These are phyloP conservation scores for Brassica balearica DNA, from an alignment of 441 rosid species.

Conservation along the genomic window DNA sequence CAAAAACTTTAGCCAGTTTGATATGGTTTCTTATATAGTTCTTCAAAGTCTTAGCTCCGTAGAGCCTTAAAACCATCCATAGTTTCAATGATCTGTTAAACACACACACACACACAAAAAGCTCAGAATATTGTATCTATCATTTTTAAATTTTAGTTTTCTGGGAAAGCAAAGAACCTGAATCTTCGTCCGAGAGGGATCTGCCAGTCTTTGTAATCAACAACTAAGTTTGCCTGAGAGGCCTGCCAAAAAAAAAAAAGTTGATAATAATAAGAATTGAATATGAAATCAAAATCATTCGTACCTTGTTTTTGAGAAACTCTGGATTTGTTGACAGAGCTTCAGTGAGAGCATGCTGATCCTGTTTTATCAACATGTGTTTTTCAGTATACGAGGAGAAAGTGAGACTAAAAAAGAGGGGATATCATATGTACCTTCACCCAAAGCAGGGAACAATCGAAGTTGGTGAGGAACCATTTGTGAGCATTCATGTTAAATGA, in stretches of 20 bases:
- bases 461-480: slow-evolving; percentile 89
- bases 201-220: slow-evolving; percentile 97
- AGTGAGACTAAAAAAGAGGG: not conserved
- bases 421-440: slow-evolving; percentile 61
- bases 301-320: slow-evolving; percentile 53
- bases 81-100: slow-evolving; percentile 61
- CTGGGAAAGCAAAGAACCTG: slow-evolving; percentile 55
- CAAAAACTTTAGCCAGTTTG: slow-evolving; percentile 70
- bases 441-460: slow-evolving; percentile 91
- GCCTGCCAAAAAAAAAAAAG: slow-evolving; percentile 50
- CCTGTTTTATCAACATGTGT: slow-evolving; percentile 50
- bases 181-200: slow-evolving; percentile 94
- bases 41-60: slow-evolving; percentile 77
- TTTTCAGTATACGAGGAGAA: not conserved
- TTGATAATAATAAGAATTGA: not conserved
- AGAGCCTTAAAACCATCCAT: slow-evolving; percentile 60
- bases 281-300: not conserved
- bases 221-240: slow-evolving; percentile 78
- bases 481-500: slow-evolving; percentile 95
- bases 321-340: slow-evolving; percentile 77
- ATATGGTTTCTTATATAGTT: slow-evolving; percentile 79
- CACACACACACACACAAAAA: not conserved
- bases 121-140: not conserved
- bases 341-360: slow-evolving; percentile 68
- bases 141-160: no score